Evolutionary conservation across 2,329 filamentous ascomycete species (phyloP).

Genomic region (Exophiala sp.): DNA sequence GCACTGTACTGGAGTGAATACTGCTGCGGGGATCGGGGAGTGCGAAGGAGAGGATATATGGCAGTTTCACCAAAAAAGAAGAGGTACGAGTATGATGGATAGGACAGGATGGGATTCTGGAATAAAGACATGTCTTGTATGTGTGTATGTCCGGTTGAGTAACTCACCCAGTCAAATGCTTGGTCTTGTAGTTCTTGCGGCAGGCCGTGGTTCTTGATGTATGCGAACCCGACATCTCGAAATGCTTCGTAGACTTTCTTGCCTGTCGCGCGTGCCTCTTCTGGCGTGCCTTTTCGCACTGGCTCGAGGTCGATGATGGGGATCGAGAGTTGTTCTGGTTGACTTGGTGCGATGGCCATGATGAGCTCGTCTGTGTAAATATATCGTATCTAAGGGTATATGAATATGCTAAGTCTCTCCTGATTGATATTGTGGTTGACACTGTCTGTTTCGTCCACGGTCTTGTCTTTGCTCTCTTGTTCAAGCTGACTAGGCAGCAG

Average conservation of each 20-base stretch:
- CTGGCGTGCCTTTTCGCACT: slow-evolving; percentile 27
- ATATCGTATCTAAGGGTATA: background rate
- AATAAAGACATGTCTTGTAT: no score
- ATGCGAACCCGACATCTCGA: slow-evolving; percentile 38
- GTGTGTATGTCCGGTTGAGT: background rate
- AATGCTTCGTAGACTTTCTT: slow-evolving; percentile 37
- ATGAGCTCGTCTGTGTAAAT: background rate
- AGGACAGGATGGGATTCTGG: no score
- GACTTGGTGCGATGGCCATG: slow-evolving; percentile 10
- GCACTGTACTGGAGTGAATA: no score
- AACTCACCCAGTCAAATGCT: slow-evolving; percentile 24
- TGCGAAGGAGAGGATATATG: no score
- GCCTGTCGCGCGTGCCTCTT: slow-evolving; percentile 29
- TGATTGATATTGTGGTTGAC: background rate
- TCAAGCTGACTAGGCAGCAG: no score
- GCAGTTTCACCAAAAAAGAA: no score
- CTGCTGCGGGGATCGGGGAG: no score
- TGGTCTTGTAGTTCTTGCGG: slow-evolving; percentile 24
- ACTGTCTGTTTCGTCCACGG: no score
- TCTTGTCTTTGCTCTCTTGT: no score
- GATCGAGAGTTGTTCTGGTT: slow-evolving; percentile 29
- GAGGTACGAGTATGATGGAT: no score
- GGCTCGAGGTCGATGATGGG: slow-evolving; percentile 40
- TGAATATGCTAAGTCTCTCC: no score
- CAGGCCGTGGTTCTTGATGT: slow-evolving; percentile 38